Conservation (phyloP, 352 stramenopile species). For the Blastocystis sp. region DNA sequence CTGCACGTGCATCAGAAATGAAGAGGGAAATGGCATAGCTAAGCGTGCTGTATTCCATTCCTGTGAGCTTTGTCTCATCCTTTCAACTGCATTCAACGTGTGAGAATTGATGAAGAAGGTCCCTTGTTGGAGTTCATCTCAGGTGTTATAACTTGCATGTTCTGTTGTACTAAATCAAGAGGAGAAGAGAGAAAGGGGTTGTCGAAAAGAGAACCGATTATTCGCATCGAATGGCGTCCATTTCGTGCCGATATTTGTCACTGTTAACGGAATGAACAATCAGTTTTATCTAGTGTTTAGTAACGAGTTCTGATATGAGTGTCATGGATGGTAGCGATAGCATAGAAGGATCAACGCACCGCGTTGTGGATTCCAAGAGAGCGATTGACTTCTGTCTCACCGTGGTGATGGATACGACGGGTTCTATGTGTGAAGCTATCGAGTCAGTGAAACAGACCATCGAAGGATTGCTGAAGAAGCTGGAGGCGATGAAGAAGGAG, state of each 20-base stretch:
- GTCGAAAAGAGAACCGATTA: not conserved
- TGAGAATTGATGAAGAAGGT: too few species aligned
- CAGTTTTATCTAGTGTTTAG: not conserved
- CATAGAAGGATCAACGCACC: not conserved
- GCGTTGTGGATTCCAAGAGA: not conserved
- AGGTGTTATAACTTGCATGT: too few species aligned
- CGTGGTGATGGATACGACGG: not conserved
- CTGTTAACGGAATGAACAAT: not conserved
- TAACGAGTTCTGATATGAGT: conserved; percentile 49
- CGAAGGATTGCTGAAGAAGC: not conserved
- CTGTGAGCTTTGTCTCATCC: not conserved
- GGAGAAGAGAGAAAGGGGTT: too few species aligned
- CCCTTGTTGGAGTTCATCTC: too few species aligned
- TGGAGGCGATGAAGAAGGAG: not conserved
- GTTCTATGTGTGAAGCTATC: not conserved
- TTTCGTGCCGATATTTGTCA: not conserved
- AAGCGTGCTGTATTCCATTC: not conserved
- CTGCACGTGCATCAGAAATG: not conserved
- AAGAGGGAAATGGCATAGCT: not conserved
- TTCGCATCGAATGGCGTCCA: not conserved
- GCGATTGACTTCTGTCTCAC: conserved; percentile 22
- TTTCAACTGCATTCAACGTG: too few species aligned
- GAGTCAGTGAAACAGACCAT: not conserved
- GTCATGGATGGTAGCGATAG: not conserved
- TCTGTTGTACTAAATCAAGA: too few species aligned